Conservation (phyloP, 2,329 filamentous ascomycete genomes). For the Cladosporium velox region DNA sequence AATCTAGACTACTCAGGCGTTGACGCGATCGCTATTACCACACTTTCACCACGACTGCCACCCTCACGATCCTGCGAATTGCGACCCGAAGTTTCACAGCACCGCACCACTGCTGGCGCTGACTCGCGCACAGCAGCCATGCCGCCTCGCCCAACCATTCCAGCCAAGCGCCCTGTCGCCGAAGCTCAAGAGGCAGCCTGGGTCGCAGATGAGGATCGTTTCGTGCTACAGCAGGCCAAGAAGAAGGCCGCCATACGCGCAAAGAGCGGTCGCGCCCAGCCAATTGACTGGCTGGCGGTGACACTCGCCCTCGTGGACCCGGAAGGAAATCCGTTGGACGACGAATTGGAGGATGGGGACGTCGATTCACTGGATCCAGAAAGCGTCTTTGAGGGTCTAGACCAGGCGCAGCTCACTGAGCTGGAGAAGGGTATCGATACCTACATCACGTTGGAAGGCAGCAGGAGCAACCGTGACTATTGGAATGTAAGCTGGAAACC, state of each 20-base stretch:
- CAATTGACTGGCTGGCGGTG: slow-evolving; percentile 92
- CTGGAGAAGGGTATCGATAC: slow-evolving; percentile 79
- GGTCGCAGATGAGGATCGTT: slow-evolving; percentile 92
- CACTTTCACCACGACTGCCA: not conserved
- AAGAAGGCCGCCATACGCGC: slow-evolving; percentile 97
- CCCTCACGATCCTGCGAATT: not conserved
- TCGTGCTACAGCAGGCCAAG: slow-evolving; percentile 94
- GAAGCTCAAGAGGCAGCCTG: slow-evolving; percentile 61
- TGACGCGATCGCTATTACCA: not conserved
- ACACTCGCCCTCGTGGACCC: slow-evolving; percentile 85
- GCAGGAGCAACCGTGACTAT: slow-evolving; percentile 76
- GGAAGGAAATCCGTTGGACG: slow-evolving; percentile 75
- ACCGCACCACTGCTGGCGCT: not conserved
- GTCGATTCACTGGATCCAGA: slow-evolving; percentile 79
- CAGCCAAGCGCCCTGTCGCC: slow-evolving; percentile 44
- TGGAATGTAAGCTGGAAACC: slow-evolving; percentile 64
- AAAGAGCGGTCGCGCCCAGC: slow-evolving; percentile 83
- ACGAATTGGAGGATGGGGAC: slow-evolving; percentile 76
- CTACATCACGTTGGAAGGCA: slow-evolving; percentile 79
- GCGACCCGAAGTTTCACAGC: slow-evolving; percentile 14
- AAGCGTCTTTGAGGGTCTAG: slow-evolving; percentile 74
- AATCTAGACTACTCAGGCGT: not conserved
- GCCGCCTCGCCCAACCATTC: slow-evolving; percentile 38
- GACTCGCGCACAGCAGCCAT: slow-evolving; percentile 8
- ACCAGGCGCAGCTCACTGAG: slow-evolving; percentile 67